Evolutionary conservation across 805 yeast genomes (phyloP).

Genomic region (Pichia gijzeniarum): DNA sequence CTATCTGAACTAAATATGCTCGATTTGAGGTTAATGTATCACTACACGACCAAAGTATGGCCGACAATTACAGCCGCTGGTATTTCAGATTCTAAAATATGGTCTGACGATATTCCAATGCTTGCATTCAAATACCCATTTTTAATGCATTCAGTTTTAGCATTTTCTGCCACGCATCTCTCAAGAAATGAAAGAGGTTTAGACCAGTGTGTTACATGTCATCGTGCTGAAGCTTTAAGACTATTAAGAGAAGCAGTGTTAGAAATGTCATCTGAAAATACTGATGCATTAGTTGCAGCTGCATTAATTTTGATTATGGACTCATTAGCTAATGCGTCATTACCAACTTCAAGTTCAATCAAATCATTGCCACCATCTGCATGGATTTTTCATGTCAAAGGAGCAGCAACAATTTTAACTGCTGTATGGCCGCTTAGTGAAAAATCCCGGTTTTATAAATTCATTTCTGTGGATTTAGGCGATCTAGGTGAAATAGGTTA

Average conservation of each 20-base stretch:
- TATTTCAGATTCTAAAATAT: conserved; percentile 74
- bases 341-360: conserved; percentile 44
- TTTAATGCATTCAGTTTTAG: conserved; percentile 85
- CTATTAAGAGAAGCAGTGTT: conserved; percentile 79
- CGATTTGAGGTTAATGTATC: conserved; percentile 79
- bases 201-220: conserved; percentile 77
- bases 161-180: conserved; percentile 88
- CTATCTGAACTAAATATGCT: conserved; percentile 48
- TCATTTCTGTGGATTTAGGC: conserved; percentile 81
- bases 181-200: conserved; percentile 69
- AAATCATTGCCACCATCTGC: conserved; percentile 84
- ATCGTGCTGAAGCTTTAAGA: conserved; percentile 80
- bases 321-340: conserved; percentile 83
- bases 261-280: conserved; percentile 74
- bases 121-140: conserved; percentile 85
- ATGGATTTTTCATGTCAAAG: conserved; percentile 95
- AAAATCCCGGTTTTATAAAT: conserved; percentile 55
- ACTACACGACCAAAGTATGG: conserved; percentile 79
- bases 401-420: conserved; percentile 91
- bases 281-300: conserved; percentile 90
- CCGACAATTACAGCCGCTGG: conserved; percentile 88
- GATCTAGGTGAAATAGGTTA: conserved; percentile 72
- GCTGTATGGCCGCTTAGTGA: conserved; percentile 92
- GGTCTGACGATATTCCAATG: conserved; percentile 85
- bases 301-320: conserved; percentile 88